Conservation (phyloP, 2,329 filamentous ascomycete species). For the Hypoxylon sp. region DNA sequence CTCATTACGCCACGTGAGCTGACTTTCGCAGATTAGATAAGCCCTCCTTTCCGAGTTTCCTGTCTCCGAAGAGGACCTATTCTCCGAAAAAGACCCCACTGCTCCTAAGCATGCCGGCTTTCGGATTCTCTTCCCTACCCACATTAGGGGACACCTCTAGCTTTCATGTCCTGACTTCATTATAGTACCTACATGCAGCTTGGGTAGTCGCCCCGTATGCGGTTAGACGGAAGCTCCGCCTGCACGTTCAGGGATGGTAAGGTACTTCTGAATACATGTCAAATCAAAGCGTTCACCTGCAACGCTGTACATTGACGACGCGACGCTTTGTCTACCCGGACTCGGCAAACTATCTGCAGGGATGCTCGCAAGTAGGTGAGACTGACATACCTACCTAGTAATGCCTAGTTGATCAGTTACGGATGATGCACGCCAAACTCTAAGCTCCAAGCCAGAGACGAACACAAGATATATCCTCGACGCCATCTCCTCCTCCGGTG, state of each 20-base stretch:
- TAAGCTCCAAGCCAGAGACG: constrained; percentile 25
- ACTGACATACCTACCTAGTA: constrained; percentile 21
- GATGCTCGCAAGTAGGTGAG: constrained; percentile 36
- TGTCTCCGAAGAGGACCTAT: constrained; percentile 38
- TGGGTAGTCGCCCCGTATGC: constrained; percentile 36
- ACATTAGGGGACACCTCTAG: constrained; percentile 18
- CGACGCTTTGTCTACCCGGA: constrained; percentile 28
- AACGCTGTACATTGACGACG: constrained; percentile 28
- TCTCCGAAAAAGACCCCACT: constrained; percentile 39
- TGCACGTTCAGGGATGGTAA: constrained; percentile 42
- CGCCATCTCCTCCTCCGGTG: constrained; percentile 26
- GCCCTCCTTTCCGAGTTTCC: constrained; percentile 38
- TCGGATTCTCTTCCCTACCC: constrained; percentile 38
- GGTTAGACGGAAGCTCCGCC: constrained; percentile 44
- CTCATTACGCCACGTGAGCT: constrained; percentile 31
- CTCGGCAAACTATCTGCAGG: constrained; percentile 36
- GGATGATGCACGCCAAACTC: constrained; percentile 34
- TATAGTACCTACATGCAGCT: constrained; percentile 8
- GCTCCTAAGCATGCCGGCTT: constrained; percentile 35
- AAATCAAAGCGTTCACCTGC: constrained; percentile 28
- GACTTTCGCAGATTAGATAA: constrained; percentile 33
- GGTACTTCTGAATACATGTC: constrained; percentile 45
- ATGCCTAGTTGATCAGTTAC: constrained; percentile 32
- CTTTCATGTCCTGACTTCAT: constrained; percentile 19
- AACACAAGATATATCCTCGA: constrained; percentile 42